phyloP scores from a whole-genome alignment of 2,329 filamentous ascomycete genomes.

The Ophiostoma quercus region DNA sequence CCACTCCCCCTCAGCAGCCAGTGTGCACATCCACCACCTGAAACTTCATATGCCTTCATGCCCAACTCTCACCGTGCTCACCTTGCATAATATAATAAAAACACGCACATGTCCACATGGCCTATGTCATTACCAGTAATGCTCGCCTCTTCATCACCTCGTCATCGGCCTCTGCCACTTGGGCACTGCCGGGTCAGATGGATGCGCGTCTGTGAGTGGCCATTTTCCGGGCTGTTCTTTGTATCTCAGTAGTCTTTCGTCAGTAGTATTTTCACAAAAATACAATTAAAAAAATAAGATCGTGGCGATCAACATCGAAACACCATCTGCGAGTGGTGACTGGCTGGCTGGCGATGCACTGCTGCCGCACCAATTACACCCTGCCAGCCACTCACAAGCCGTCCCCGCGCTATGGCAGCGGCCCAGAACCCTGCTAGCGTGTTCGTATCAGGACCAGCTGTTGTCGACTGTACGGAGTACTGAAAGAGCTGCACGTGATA shows the following conservation, averaged over 20 bases:
- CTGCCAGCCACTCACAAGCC: conserved; percentile 18
- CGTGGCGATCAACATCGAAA: conserved; percentile 3
- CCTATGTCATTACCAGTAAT: not conserved
- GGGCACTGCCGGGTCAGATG: not conserved
- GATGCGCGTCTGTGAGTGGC: conserved; percentile 10
- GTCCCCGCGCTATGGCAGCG: conserved; percentile 15
- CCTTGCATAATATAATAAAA: not conserved
- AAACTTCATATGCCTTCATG: not conserved
- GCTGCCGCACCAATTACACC: conserved; percentile 16
- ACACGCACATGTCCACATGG: not conserved
- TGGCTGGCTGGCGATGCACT: conserved; percentile 15
- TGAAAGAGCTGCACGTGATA: not conserved
- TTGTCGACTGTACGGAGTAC: not conserved
- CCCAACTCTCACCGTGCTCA: conserved; percentile 12
- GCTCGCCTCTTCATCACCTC: not conserved
- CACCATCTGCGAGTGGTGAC: conserved; percentile 8
- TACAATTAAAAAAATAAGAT: not conserved
- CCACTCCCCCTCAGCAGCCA: not conserved
- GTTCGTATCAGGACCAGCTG: not conserved
- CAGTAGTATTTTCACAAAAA: not conserved
- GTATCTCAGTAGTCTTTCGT: too few species aligned
- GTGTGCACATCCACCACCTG: not conserved
- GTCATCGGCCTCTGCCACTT: not conserved
- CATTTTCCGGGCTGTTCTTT: not conserved
- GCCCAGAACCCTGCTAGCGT: conserved; percentile 2